Conservation (phyloP, 2,329 filamentous ascomycete species). For the Harringtonia lauricola region DNA sequence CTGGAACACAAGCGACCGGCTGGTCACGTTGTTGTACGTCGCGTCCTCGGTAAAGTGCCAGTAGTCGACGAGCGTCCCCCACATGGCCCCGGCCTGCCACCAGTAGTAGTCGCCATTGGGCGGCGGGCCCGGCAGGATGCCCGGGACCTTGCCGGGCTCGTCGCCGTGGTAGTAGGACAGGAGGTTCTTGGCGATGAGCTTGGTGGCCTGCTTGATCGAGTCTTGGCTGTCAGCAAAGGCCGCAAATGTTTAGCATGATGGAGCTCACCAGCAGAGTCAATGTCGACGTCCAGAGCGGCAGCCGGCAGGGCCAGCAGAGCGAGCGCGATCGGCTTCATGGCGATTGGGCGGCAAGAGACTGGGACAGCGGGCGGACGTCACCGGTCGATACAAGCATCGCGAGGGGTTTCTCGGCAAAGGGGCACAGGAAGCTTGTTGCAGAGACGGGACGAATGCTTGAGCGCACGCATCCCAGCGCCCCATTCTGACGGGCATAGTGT, state of each 20-base stretch:
- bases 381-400: no score
- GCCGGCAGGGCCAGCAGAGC: not conserved
- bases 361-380: no score
- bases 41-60: slow-evolving; percentile 43
- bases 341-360: no score
- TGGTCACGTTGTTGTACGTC: slow-evolving; percentile 62
- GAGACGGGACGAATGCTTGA: no score
- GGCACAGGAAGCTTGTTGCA: no score
- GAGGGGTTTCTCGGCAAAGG: no score
- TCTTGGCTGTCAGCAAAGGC: slow-evolving; percentile 17
- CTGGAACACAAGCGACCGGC: slow-evolving; percentile 61
- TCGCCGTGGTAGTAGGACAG: slow-evolving; percentile 40
- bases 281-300: slow-evolving; percentile 9
- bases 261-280: slow-evolving; percentile 5
- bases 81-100: slow-evolving; percentile 71
- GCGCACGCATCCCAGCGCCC: no score
- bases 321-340: slow-evolving; percentile 5
- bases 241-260: not conserved
- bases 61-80: slow-evolving; percentile 65
- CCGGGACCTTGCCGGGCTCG: slow-evolving; percentile 36
- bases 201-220: slow-evolving; percentile 32
- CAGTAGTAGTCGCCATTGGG: slow-evolving; percentile 51
- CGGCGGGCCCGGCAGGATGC: slow-evolving; percentile 46
- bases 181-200: slow-evolving; percentile 35
- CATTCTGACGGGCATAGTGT: no score